Percentiles rank a stretch among this genome's conserved stretches.
These are phyloP conservation scores for Tylopilus sp. DNA, from an alignment of 768 basidiomycete genomes.

Conservation along the genomic window DNA sequence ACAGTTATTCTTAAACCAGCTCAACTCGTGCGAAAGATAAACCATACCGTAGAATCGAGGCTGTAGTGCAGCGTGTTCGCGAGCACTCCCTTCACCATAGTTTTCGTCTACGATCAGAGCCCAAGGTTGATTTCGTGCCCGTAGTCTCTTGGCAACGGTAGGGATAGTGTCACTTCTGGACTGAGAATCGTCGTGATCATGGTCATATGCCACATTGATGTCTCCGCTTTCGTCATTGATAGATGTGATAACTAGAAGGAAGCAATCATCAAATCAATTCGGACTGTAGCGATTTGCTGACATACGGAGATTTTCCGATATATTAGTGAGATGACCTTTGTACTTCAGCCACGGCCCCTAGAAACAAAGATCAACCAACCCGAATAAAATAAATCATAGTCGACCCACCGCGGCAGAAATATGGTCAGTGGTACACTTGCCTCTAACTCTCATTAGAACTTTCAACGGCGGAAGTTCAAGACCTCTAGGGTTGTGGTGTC, in stretches of 20 bases:
- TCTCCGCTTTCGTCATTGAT: slow-evolving; percentile 94
- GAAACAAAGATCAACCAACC: slow-evolving; percentile 2
- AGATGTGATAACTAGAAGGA: slow-evolving; percentile 78
- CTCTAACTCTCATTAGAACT: slow-evolving; percentile 86
- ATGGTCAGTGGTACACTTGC: slow-evolving; percentile 99
- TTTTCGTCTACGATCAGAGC: slow-evolving; percentile 94
- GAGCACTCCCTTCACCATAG: slow-evolving; percentile 96
- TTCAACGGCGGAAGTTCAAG: slow-evolving; percentile 79
- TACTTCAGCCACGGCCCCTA: slow-evolving; percentile 99
- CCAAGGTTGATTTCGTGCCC: slow-evolving; percentile 83
- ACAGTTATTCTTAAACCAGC: background rate
- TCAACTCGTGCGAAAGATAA: background rate
- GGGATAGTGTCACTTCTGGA: slow-evolving; percentile 78
- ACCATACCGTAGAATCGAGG: slow-evolving; percentile 84
- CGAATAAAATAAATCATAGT: background rate
- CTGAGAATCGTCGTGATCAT: slow-evolving; percentile 44
- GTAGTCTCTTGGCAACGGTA: slow-evolving; percentile 84
- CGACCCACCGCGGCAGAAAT: slow-evolving; percentile 88
- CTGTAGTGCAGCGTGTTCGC: slow-evolving; percentile 96
- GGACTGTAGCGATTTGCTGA: slow-evolving; percentile 13
- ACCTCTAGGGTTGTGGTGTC: slow-evolving; percentile 42
- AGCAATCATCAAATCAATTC: slow-evolving; percentile 4
- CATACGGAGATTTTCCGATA: slow-evolving; percentile 91
- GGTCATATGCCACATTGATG: slow-evolving; percentile 88
- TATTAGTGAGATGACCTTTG: slow-evolving; percentile 95